Evolutionary conservation across 768 basidiomycete genomes (phyloP).

Genomic region (Leucosporidium scottii): DNA sequence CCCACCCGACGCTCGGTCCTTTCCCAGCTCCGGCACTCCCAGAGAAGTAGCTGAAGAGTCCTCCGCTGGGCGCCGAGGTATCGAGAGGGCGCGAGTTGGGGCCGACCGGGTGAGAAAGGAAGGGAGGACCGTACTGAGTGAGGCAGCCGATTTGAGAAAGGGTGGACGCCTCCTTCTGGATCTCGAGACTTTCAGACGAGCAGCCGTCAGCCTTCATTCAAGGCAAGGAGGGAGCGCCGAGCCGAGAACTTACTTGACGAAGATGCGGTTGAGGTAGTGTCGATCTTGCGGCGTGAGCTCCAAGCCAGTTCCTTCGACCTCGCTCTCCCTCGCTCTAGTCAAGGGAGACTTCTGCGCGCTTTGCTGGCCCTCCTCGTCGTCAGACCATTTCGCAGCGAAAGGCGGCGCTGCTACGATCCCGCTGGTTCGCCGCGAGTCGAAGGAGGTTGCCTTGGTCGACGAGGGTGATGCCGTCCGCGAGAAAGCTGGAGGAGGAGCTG

Average conservation of each 20-base stretch:
- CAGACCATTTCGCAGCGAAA: no score
- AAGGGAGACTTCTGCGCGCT: no score
- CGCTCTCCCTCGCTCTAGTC: no score
- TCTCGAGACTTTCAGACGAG: slow-evolving; percentile 13
- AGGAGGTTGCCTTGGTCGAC: no score
- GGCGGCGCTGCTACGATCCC: no score
- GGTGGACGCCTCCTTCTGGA: slow-evolving; percentile 24
- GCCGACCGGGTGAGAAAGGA: slow-evolving; percentile 21
- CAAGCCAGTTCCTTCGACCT: no score
- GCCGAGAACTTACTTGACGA: slow-evolving; percentile 16
- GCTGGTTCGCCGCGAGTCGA: no score
- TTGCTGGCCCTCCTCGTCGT: no score
- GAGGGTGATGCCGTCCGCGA: no score
- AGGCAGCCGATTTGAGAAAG: slow-evolving; percentile 28
- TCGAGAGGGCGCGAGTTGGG: slow-evolving; percentile 24
- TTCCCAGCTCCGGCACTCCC: not conserved
- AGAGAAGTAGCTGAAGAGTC: slow-evolving; percentile 1
- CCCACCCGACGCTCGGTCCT: not conserved
- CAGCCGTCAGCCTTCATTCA: no score
- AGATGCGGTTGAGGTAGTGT: slow-evolving; percentile 27
- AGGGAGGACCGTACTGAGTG: slow-evolving; percentile 22
- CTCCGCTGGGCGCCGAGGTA: not conserved
- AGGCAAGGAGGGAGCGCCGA: not conserved
- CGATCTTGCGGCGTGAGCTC: slow-evolving; percentile 18
- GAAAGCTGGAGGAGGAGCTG: no score